Percentiles rank a stretch among this genome's conserved stretches.
These are phyloP conservation scores for Suhomyces yuchorum DNA, from an alignment of 1,139 yeast species.

Conservation along the genomic window DNA sequence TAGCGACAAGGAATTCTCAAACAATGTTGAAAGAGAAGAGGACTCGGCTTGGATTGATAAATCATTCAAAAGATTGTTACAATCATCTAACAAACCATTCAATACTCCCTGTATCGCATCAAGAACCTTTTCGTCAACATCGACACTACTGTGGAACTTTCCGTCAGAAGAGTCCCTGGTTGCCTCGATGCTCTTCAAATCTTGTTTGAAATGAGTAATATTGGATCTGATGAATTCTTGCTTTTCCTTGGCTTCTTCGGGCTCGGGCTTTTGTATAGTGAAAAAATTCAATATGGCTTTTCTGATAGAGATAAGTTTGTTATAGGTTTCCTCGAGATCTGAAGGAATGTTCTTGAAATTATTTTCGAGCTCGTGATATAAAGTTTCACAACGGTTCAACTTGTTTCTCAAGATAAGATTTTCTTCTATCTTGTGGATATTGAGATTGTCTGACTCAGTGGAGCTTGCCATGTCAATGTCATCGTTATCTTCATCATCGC, in stretches of 20 bases:
- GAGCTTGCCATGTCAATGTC: slow-evolving; percentile 11
- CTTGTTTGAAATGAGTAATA: slow-evolving; percentile 23
- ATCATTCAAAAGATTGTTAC: slow-evolving; percentile 73
- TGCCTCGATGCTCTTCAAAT: slow-evolving; percentile 35
- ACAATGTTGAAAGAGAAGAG: slow-evolving; percentile 29
- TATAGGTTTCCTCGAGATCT: slow-evolving; percentile 53
- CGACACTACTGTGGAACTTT: slow-evolving; percentile 29
- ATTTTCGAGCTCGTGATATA: slow-evolving; percentile 53
- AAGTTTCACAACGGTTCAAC: slow-evolving; percentile 56
- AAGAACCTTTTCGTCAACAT: slow-evolving; percentile 26
- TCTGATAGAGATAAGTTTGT: slow-evolving; percentile 44
- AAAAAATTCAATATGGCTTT: slow-evolving; percentile 37
- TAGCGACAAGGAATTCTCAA: slow-evolving; percentile 21
- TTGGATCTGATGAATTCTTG: slow-evolving; percentile 8
- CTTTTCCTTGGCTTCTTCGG: slow-evolving; percentile 4
- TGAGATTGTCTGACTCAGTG: slow-evolving; percentile 16
- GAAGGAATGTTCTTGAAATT: slow-evolving; percentile 60
- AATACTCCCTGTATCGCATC: slow-evolving; percentile 55
- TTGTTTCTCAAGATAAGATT: slow-evolving; percentile 58
- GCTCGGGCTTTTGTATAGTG: slow-evolving; percentile 23
- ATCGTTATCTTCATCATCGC: slow-evolving; percentile 31
- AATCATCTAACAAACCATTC: slow-evolving; percentile 78
- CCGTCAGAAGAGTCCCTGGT: slow-evolving; percentile 37
- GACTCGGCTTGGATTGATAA: slow-evolving; percentile 57
- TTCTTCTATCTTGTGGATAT: slow-evolving; percentile 53